Base-by-base conservation (phyloP, 257 asterid genomes). In the Henckelia pumila region DNA sequence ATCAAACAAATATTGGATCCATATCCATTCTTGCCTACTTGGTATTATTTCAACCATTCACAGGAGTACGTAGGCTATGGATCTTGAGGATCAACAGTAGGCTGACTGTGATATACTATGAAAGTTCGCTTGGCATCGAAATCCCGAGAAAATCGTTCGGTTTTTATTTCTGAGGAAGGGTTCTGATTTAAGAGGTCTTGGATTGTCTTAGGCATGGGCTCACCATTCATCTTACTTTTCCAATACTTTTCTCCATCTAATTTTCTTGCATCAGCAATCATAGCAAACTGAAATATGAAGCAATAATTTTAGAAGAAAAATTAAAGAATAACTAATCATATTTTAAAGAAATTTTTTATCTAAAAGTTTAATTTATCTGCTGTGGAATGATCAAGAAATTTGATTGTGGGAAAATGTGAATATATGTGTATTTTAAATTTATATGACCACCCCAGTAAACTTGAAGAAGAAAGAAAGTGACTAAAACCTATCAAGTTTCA, bases 181-280 rank as follows among this genome's bases (percentile, higher is more conserved):
- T 65, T 62, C 21, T n/a, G 40, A 61, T 62, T 58, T 9, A 85
- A 10, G 32, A 88, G 82, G 25, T 80, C 88, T 0, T 28, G 30
- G 37, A 90, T 79, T 59, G 88, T 86, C 71, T 80, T 79, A 20
- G 97, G 95, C 88, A 90, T 88, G 0, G 76, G 76, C 56, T 81
- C 83, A 47, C 74, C 88, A 11, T 77, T 75, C 94, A 88, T 88
- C 16, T 73, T 55, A 10, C 28, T 61, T 70, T 83, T 88, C 97
- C 95, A 90, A 19, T 80, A 80, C 2, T 84, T 83, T 47, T 76
- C 76, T 11, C 90, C 86, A 17, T 75, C 88, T n/a, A n/a, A n/a
- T 25, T 70, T 62, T 68, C 79, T 83, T 78, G 86, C 88, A 28
- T 73, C 80, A 25, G 56, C 25, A 40, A 64, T 72, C 44, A 22